Percentiles rank a stretch among this genome's conserved stretches.
These are phyloP conservation scores for Vitis hybrid DNA, from an alignment of 177 flowering plant species.

Conservation along the genomic window DNA sequence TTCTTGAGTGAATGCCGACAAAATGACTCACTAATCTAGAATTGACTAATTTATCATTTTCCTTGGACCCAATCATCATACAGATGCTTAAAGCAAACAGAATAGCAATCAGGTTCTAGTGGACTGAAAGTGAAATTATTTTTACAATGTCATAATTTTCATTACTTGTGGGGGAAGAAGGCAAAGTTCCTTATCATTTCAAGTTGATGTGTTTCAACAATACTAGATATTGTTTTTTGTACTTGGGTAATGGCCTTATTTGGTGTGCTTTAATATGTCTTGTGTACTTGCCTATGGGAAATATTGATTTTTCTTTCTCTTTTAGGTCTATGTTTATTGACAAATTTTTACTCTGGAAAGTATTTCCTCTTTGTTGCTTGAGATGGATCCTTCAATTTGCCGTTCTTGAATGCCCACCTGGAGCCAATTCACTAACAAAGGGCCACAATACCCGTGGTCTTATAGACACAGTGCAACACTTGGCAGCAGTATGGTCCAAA, in stretches of 20 bases:
- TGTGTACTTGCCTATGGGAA: background rate
- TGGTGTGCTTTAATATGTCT: background rate
- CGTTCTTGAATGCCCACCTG: constrained; percentile 66
- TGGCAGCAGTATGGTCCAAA: constrained; percentile 75
- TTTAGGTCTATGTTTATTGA: constrained; percentile 75
- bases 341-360: constrained; percentile 91
- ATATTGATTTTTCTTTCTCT: constrained; percentile 13
- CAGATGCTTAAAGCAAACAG: too few species aligned
- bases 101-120: too few species aligned
- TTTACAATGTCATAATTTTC: too few species aligned
- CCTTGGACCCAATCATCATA: too few species aligned
- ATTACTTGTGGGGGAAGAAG: too few species aligned
- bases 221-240: too few species aligned
- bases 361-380: constrained; percentile 79
- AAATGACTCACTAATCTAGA: too few species aligned
- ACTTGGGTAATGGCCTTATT: background rate
- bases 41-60: too few species aligned
- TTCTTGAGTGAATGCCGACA: background rate
- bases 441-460: constrained; percentile 30
- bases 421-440: constrained; percentile 24
- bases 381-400: constrained; percentile 92
- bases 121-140: too few species aligned
- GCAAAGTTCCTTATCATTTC: too few species aligned
- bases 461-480: constrained; percentile 51
- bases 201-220: too few species aligned